Evolutionary conservation across 2,329 filamentous ascomycete species (phyloP).

Genomic region (Calonectria pteridis): DNA sequence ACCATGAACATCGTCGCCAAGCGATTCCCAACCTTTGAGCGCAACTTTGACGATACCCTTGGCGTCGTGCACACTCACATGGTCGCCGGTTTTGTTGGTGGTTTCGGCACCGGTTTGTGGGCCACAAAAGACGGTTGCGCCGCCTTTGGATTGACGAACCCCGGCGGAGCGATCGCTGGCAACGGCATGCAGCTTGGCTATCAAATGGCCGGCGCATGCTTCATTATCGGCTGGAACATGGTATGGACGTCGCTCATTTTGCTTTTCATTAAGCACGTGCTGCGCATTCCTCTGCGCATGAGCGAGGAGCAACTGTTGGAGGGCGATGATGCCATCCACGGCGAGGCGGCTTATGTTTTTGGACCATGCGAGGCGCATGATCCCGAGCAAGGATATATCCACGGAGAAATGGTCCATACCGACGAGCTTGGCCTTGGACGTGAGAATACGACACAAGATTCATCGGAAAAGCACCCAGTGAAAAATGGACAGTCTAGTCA

Average conservation of each 20-base stretch:
- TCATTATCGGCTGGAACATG: slow-evolving; percentile 28
- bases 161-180: slow-evolving; percentile 26
- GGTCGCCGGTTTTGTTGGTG: slow-evolving; percentile 29
- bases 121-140: slow-evolving; percentile 28
- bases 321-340: slow-evolving; percentile 25
- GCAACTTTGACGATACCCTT: slow-evolving; percentile 24
- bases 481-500: slow-evolving; percentile 14
- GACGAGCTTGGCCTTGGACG: background rate
- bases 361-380: slow-evolving; percentile 26
- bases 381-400: slow-evolving; percentile 21
- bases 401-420: slow-evolving; percentile 8
- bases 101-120: slow-evolving; percentile 30
- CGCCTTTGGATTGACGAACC: slow-evolving; percentile 28
- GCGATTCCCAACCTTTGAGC: slow-evolving; percentile 17
- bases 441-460: background rate
- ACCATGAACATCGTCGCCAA: slow-evolving; percentile 30
- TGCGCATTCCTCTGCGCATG: slow-evolving; percentile 27
- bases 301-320: slow-evolving; percentile 19
- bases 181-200: slow-evolving; percentile 31
- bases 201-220: slow-evolving; percentile 30
- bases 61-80: slow-evolving; percentile 28
- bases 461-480: background rate
- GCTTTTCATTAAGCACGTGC: slow-evolving; percentile 27
- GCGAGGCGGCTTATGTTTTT: slow-evolving; percentile 27
- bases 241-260: slow-evolving; percentile 28